Evolutionary conservation across 1,139 yeast genomes (phyloP), one percentile per base, ranked within the genome.

Genomic region (Kluyveromyces sp.): DNA sequence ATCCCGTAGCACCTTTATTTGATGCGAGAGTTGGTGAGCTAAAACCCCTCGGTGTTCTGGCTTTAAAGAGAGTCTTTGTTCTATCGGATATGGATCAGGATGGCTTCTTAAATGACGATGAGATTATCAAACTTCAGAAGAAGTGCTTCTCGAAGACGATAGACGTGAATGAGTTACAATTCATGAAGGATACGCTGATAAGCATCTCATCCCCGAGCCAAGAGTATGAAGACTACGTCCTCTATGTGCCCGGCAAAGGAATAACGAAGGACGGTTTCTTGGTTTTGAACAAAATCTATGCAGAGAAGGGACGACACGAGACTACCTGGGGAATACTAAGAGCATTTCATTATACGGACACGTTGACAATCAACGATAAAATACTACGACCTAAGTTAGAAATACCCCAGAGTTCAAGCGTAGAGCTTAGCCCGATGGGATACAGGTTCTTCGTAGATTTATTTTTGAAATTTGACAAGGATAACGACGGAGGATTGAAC

Each of bases 311-410:
- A 0, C 70, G 97, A 36, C 97, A 92, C 60, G 98, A 92, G 61
- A 89, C 97, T 0, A 83, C 87, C 0, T 92, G 98, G 98, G 95
- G 95, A 0, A 86, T 92, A 17, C 62, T 92, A 26, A 65, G 98
- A 43, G 76, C 88, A 1, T 92, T 85, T 63, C 85, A 86, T 57
- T 92, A 92, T 56, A 89, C 97, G 0, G 94, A 92, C 57, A 88
- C 97, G 0, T 67, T 92, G 11, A 87, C 96, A 1, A 70, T 92
- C 29, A 80, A 79, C 53, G 95, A 87, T 54, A 77, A 77, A 46
- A 81, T 87, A 43, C 64, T 92, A 20, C 78, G 75, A 52, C 98
- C 98, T 0, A 74, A 74, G 44, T 59, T 92, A 16, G 95, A 86
- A 43, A 88, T 89, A 0, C 81, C 89, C 4, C 73, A 74, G 3